Evolutionary conservation across 2,329 filamentous ascomycete species (phyloP).

Genomic region (Rosellinia necatrix): DNA sequence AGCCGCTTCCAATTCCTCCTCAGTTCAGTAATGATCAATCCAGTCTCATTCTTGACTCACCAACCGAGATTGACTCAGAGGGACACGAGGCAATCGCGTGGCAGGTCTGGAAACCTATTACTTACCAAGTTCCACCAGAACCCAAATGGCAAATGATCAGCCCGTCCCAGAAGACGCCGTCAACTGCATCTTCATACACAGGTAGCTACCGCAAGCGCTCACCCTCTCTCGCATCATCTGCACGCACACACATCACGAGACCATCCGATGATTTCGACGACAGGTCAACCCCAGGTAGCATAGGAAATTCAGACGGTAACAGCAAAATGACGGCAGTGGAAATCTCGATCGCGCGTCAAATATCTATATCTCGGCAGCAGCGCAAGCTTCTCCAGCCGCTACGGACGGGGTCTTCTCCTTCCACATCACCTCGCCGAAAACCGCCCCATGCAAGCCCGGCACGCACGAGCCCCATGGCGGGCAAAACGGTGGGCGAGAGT

Average conservation of each 20-base stretch:
- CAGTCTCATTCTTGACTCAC: constrained; percentile 49
- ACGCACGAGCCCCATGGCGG: constrained; percentile 24
- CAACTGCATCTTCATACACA: constrained; percentile 33
- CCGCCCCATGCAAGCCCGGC: constrained; percentile 12
- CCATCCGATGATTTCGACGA: constrained; percentile 46
- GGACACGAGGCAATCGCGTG: constrained; percentile 35
- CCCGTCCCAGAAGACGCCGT: constrained; percentile 43
- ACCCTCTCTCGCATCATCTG: constrained; percentile 39
- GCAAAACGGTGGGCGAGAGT: constrained; percentile 38
- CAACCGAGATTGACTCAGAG: constrained; percentile 37
- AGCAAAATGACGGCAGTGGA: constrained; percentile 59
- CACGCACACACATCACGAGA: constrained; percentile 42
- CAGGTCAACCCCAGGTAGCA: constrained; percentile 42
- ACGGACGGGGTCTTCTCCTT: constrained; percentile 40
- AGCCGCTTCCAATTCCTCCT: constrained; percentile 19
- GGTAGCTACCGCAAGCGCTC: constrained; percentile 40
- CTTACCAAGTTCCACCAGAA: constrained; percentile 42
- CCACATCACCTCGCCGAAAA: constrained; percentile 12
- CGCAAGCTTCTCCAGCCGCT: constrained; percentile 61
- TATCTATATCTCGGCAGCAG: constrained; percentile 67
- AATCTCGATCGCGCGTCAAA: constrained; percentile 70
- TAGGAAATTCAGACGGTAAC: neutral
- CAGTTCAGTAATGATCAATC: constrained; percentile 44
- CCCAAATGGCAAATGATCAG: constrained; percentile 56
- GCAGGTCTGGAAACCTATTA: constrained; percentile 40